These are phyloP conservation scores for Malassezia nana DNA, from an alignment of 1,284 basidiomycete species.

Conservation along the genomic window DNA sequence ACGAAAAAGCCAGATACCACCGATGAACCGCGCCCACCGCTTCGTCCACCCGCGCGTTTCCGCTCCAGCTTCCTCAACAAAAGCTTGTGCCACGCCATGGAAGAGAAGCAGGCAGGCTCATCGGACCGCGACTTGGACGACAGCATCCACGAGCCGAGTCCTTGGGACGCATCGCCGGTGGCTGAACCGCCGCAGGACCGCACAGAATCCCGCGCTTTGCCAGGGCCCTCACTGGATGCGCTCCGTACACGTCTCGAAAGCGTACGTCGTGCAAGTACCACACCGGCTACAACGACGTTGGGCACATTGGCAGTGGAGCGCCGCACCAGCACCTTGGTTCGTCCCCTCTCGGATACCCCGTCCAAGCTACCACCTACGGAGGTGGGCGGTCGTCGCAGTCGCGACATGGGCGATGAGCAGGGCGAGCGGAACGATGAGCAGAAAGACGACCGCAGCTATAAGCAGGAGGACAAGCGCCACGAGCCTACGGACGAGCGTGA, in stretches of 20 bases:
- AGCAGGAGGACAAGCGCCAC: too few species aligned
- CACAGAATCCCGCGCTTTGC: neutral
- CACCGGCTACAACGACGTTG: neutral
- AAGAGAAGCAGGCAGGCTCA: constrained; percentile 21
- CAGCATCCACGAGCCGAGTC: constrained; percentile 4
- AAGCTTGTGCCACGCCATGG: constrained; percentile 35
- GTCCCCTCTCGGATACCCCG: neutral
- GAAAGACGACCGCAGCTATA: too few species aligned
- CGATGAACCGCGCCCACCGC: neutral
- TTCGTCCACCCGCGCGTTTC: constrained; percentile 15
- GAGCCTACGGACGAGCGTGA: too few species aligned
- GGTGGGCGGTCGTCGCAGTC: neutral
- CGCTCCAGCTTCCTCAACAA: constrained; percentile 41
- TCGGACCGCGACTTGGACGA: neutral
- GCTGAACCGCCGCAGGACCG: neutral
- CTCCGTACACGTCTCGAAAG: constrained; percentile 14
- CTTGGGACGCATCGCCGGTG: neutral
- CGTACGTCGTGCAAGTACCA: constrained; percentile 13
- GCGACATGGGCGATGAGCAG: neutral
- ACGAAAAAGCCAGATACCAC: constrained; percentile 9
- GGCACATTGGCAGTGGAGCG: neutral
- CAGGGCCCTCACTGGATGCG: constrained; percentile 7
- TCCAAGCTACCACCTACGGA: neutral
- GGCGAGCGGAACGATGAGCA: too few species aligned
- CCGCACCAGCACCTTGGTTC: neutral